Base-by-base conservation (phyloP, 208 protist species). In the Tritrichomonas foetus region DNA sequence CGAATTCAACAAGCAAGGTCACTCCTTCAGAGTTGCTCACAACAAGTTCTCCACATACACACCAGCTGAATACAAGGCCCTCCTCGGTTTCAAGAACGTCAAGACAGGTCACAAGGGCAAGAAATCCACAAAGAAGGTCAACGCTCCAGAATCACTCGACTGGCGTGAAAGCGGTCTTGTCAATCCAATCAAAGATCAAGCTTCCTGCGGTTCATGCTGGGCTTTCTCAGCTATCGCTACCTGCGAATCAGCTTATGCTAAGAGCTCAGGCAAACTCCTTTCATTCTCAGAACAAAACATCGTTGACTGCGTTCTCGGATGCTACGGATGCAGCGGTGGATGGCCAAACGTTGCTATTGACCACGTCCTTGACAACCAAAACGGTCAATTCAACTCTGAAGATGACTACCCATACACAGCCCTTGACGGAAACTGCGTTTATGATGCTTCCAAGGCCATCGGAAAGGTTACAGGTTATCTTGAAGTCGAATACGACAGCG, bases 141-240 rank as follows among this genome's bases (percentile, higher is more conserved):
- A 78, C 22, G 33, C 69, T 44, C 33, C 33, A 44, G 22, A 55
- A 27, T 11, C 55, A 20, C 72, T 97, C 30, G 96, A 97, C 95
- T 97, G 96, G 95, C 72, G 96, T 36, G 69, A 96, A n/a, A 93
- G 95, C 64, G 95, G 94, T 25, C 93, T 95, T 66, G 96, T 97
- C 9, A 96, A 94, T 16, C 94, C 69, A 57, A 93, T 95, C 3
- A 96, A 96, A 82, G 93, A 97, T 92, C 96, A 97, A 94, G 95
- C 94, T 66, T 93, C 94, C 27, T 97, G 96, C 94, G 96, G 96
- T 50, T 96, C 94, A 25, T 96, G 96, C 94, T 96, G 95, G 96
- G 94, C 95, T 27, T 95, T 95, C 69, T 75, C 49, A 47, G 69
- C 69, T 36, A 78, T 78, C 69, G 33, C 33, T 14, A 36, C n/a